Conservation (phyloP, 129 eudicot genomes). For the Deinandra increscens region DNA sequence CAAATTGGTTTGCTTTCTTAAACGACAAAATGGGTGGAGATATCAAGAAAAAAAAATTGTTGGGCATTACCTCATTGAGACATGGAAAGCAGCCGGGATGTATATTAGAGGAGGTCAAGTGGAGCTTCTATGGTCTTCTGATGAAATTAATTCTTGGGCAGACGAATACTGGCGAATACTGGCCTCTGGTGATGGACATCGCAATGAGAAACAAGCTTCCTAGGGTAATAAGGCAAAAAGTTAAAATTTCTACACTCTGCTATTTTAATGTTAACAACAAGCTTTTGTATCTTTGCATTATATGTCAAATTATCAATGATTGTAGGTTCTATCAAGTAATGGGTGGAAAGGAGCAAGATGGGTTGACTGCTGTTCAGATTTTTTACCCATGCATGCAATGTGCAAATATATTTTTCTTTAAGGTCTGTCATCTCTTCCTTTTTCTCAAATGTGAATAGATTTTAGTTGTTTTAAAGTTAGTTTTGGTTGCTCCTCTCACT, state of each 20-base stretch:
- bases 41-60: conserved; percentile 47
- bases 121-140: conserved; percentile 71
- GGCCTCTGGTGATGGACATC: no score
- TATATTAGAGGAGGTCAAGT: conserved; percentile 46
- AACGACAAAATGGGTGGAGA: conserved; percentile 74
- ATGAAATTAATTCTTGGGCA: conserved; percentile 59
- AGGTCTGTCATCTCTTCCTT: no score
- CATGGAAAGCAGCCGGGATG: conserved; percentile 80
- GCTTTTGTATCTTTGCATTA: not conserved
- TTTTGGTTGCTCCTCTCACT: not conserved
- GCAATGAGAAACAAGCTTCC: conserved; percentile 57
- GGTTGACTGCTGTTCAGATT: no score
- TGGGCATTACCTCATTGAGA: no score
- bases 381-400: no score
- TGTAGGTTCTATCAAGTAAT: no score
- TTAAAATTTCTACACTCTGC: conserved; percentile 4
- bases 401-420: no score
- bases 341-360: no score
- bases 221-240: conserved; percentile 42
- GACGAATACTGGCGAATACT: conserved; percentile 75
- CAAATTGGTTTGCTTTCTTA: conserved; percentile 56
- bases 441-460: no score
- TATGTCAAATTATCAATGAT: not conserved
- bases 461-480: not conserved
- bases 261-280: not conserved